Evolutionary conservation across 2,329 filamentous ascomycete genomes (phyloP).

Genomic region (Byssothecium circinans): DNA sequence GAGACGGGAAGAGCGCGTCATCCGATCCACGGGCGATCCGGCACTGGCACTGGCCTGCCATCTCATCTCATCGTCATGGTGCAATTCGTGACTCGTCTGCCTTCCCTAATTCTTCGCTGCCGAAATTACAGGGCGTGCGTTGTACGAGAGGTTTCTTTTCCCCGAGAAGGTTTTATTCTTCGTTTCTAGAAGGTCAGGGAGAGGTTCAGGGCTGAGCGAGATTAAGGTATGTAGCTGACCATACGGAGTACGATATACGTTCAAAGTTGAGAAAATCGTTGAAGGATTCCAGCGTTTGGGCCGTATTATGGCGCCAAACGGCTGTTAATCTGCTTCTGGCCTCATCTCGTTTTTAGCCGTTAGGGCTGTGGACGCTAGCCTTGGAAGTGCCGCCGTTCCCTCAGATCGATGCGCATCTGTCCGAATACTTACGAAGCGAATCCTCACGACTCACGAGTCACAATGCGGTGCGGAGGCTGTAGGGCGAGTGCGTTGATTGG

Average conservation of each 20-base stretch:
- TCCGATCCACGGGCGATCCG: slow-evolving; percentile 36
- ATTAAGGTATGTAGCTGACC: slow-evolving; percentile 7
- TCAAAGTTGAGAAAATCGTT: too few species aligned
- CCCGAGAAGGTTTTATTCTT: too few species aligned
- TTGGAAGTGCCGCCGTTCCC: not conserved
- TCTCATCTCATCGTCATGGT: not conserved
- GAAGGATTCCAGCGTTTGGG: slow-evolving; percentile 10
- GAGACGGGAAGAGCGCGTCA: slow-evolving; percentile 26
- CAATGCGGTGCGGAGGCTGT: slow-evolving; percentile 11
- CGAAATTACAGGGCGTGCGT: slow-evolving; percentile 24
- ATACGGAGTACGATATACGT: not conserved
- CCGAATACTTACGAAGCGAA: slow-evolving; percentile 21
- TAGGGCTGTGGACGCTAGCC: slow-evolving; percentile 17
- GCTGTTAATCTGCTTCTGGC: slow-evolving; percentile 21
- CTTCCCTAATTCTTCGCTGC: too few species aligned
- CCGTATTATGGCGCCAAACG: slow-evolving; percentile 17
- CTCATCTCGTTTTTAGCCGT: slow-evolving; percentile 25
- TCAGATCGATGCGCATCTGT: slow-evolving; percentile 22
- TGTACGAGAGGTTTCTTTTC: slow-evolving; percentile 26
- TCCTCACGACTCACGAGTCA: not conserved
- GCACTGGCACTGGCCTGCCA: not conserved
- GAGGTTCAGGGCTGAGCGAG: slow-evolving; percentile 1
- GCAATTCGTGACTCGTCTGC: too few species aligned
- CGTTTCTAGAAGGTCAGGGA: slow-evolving; percentile 14
- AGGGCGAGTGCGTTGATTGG: slow-evolving; percentile 23